Conservation (phyloP, 2,329 filamentous ascomycete genomes). For the Neofusicoccum umdonicola region DNA sequence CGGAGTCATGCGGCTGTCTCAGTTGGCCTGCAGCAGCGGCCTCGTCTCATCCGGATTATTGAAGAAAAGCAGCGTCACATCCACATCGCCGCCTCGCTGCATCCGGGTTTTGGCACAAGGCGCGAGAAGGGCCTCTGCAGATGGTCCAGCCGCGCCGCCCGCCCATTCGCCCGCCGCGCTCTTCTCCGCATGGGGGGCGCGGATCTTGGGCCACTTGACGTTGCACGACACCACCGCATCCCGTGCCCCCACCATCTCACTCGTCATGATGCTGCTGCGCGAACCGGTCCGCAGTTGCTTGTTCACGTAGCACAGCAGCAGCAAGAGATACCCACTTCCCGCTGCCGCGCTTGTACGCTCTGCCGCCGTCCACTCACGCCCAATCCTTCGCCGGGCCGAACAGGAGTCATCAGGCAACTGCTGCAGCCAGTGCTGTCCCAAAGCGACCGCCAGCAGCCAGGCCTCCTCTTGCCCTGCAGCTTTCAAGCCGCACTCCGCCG, state of each 20-base stretch:
- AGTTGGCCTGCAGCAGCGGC: not conserved
- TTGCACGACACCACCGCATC: constrained; percentile 9
- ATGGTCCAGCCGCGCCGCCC: not conserved
- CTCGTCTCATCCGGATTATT: constrained; percentile 1
- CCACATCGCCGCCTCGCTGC: not conserved
- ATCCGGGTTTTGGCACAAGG: constrained; percentile 8
- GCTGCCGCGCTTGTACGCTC: constrained; percentile 11
- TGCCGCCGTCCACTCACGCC: not conserved
- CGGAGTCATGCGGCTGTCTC: constrained; percentile 5
- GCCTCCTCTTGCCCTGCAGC: constrained; percentile 8
- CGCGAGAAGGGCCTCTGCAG: constrained; percentile 2
- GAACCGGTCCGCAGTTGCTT: constrained; percentile 14
- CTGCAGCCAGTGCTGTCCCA: not conserved
- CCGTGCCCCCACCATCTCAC: constrained; percentile 4
- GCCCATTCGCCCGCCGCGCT: constrained; percentile 4
- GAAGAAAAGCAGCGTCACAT: constrained; percentile 9
- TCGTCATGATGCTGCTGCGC: constrained; percentile 7
- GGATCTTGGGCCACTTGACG: not conserved
- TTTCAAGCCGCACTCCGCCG: not conserved
- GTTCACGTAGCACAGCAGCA: constrained; percentile 9
- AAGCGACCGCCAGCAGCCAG: constrained; percentile 8
- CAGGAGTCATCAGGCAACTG: constrained; percentile 10
- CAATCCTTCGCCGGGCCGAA: not conserved
- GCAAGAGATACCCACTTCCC: constrained; percentile 12
- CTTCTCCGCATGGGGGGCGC: not conserved